Evolutionary conservation across 192 early-diverging fungal species (phyloP), one percentile per base, ranked within the genome.

Genomic region (Dissophora ornata): DNA sequence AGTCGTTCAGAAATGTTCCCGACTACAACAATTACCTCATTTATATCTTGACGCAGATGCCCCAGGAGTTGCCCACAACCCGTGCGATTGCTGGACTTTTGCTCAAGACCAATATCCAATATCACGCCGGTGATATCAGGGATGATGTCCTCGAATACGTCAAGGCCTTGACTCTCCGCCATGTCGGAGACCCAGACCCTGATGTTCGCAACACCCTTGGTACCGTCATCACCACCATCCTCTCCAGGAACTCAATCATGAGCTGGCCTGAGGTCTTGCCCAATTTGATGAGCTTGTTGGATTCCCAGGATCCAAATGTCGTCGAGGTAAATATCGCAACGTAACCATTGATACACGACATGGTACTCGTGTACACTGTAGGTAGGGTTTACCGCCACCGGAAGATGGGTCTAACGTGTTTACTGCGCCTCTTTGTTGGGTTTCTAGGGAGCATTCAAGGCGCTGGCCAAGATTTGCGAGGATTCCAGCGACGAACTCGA

Each of bases 391-490:
- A n/a, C n/a, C n/a, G n/a, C n/a, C n/a, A n/a, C n/a, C n/a, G n/a
- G n/a, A 38, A 12, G 36, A 38, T 38, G 5, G 7, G 12, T 36
- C 34, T 51, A 33, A 34, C 54, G 58, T 26, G 24, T 21, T 34
- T 58, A 34, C 47, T 48, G 56, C 34, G 40, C 41, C n/a, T 47
- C n/a, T 62, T 44, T 51, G 30, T 21, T 19, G 40, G 26, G 16
- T 42, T 40, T 26, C 25, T 65, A 93, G 92, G 90, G 92, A 47
- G 86, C 93, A 18, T 94, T 96, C 77, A 88, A 91, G 57, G 93
- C 95, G 12, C 73, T 99, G 66, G 85, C 89, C 80, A 96, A 96
- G 82, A 94, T 99, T 67, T 99, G 98, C 81, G 97, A 99, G 79
- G 98, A 98, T 70, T 94, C 89, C 44, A 83, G 91, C 56, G 85